Conservation (phyloP, 202 grass and related monocot genomes). For the Bolboschoenoplectus hybrid region DNA sequence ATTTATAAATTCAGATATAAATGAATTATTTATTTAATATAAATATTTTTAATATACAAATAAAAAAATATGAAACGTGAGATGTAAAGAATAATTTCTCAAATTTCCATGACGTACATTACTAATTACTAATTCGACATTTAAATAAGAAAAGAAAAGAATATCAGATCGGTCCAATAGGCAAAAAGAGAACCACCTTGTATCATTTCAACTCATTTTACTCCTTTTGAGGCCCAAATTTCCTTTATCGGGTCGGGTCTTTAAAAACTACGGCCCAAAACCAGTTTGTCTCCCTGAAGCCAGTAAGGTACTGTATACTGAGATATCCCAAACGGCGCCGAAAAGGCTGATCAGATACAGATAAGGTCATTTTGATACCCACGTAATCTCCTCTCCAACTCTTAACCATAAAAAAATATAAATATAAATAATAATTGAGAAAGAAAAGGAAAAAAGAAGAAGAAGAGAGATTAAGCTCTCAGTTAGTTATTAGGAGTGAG, state of each 20-base stretch:
- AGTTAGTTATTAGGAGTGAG: neutral
- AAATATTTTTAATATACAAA: too few species aligned
- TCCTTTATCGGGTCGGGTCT: neutral
- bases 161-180: neutral
- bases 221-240: neutral
- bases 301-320: too few species aligned
- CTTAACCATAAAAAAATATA: constrained; percentile 20
- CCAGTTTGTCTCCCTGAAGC: neutral
- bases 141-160: neutral
- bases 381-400: neutral
- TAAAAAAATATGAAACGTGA: too few species aligned
- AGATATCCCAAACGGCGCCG: neutral
- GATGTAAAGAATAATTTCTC: too few species aligned
- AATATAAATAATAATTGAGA: neutral
- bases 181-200: neutral
- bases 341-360: constrained; percentile 39
- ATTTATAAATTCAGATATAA: too few species aligned
- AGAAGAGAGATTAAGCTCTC: neutral
- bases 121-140: too few species aligned
- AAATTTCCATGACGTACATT: too few species aligned
- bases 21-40: too few species aligned
- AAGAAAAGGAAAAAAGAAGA: neutral
- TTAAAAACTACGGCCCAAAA: neutral
- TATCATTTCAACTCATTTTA: neutral
- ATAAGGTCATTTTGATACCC: constrained; percentile 39